phyloP scores from a whole-genome alignment of 208 protist genomes.

The Trypanosoma boissoni region DNA sequence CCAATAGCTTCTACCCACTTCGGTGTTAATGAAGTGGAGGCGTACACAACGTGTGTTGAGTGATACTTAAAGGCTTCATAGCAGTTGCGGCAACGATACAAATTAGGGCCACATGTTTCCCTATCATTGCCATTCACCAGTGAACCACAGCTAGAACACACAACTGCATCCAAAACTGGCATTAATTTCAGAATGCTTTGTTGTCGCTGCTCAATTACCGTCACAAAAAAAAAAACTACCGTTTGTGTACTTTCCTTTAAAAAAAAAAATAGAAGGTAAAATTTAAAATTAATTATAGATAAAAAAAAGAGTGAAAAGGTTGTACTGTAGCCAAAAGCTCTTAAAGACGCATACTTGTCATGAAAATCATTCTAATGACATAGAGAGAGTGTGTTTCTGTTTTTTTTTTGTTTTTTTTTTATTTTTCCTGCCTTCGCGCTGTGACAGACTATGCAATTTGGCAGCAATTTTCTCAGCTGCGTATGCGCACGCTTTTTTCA shows the following conservation, averaged over 20 bases:
- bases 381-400: not conserved
- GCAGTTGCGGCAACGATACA: constrained; percentile 6
- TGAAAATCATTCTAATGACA: not conserved
- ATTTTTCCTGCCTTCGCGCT: not conserved
- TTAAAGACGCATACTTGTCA: too few relatives aligned
- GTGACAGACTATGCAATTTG: too few relatives aligned
- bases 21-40: constrained; percentile 9
- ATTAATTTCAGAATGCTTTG: too few relatives aligned
- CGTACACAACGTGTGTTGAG: not conserved
- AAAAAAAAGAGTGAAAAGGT: too few relatives aligned
- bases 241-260: too few relatives aligned
- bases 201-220: too few relatives aligned
- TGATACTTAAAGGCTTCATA: too few relatives aligned
- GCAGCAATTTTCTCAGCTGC: too few relatives aligned
- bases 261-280: too few relatives aligned
- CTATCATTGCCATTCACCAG: not conserved
- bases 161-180: constrained; percentile 8
- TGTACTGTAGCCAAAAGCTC: too few relatives aligned
- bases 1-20: constrained; percentile 33
- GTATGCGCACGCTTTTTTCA: not conserved
- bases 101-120: not conserved
- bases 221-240: too few relatives aligned
- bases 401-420: not conserved
- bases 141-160: constrained; percentile 7
- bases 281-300: too few relatives aligned